phyloP scores from a whole-genome alignment of 208 protist genomes.

The Trypanosoma cruzi region DNA sequence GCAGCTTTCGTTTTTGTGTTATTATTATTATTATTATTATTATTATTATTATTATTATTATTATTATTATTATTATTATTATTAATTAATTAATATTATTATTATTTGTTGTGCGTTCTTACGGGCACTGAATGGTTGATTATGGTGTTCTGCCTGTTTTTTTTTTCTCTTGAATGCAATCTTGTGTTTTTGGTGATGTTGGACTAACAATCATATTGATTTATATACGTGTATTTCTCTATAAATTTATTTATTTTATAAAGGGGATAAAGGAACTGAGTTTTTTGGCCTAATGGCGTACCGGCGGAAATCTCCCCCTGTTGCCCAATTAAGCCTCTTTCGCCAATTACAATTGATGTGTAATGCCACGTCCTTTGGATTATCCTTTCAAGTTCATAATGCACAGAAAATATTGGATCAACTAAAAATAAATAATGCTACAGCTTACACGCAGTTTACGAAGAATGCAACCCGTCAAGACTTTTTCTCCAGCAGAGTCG shows the following conservation, averaged over 20 bases:
- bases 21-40: too few species aligned
- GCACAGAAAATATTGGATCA: slow-evolving; percentile 62
- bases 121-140: neutral
- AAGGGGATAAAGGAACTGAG: neutral
- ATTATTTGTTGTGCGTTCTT: neutral
- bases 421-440: slow-evolving; percentile 47
- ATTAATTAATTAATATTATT: slow-evolving; percentile 23
- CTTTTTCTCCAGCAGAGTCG: slow-evolving; percentile 55
- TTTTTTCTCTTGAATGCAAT: neutral
- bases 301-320: slow-evolving; percentile 56
- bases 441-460: slow-evolving; percentile 55
- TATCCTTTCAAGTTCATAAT: slow-evolving; percentile 88
- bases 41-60: too few species aligned
- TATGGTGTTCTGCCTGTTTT: neutral
- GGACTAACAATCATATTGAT: neutral
- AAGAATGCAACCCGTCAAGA: slow-evolving; percentile 56
- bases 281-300: slow-evolving; percentile 48
- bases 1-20: too few species aligned
- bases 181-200: neutral
- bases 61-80: slow-evolving; percentile 1
- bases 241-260: too few species aligned
- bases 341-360: slow-evolving; percentile 68
- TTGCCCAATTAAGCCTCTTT: slow-evolving; percentile 39
- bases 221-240: neutral
- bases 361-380: slow-evolving; percentile 42